Conservation (phyloP, 2,329 filamentous ascomycete species). For the Polytolypa hystricis region DNA sequence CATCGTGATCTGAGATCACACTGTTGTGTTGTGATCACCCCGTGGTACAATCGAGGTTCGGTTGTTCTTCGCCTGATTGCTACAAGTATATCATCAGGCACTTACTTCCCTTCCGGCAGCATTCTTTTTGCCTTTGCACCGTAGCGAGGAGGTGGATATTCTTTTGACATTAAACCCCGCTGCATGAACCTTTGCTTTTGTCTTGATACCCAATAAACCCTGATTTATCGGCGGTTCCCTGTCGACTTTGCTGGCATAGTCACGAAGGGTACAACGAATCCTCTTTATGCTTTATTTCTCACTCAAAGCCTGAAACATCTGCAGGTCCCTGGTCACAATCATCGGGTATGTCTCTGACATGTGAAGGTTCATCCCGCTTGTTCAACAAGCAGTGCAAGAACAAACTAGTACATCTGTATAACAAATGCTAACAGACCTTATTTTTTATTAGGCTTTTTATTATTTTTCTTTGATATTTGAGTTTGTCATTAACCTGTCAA, state of each 20-base stretch:
- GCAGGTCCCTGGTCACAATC: background rate
- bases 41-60: background rate
- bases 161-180: background rate
- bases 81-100: background rate
- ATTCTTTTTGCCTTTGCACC: background rate
- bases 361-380: background rate
- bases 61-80: background rate
- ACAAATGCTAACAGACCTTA: too few relatives aligned
- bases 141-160: background rate
- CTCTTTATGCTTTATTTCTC: background rate
- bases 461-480: slow-evolving; percentile 1
- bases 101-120: background rate
- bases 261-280: background rate
- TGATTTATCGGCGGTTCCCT: background rate
- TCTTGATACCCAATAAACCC: background rate
- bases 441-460: background rate
- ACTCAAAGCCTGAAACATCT: background rate
- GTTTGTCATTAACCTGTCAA: background rate
- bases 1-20: background rate
- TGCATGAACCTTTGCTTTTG: background rate
- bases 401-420: too few relatives aligned
- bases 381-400: background rate
- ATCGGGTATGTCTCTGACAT: slow-evolving; percentile 2
- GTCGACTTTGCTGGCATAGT: background rate
- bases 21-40: background rate